phyloP scores from a whole-genome alignment of 257 asterid genomes.

The Hygrophila difformis region DNA sequence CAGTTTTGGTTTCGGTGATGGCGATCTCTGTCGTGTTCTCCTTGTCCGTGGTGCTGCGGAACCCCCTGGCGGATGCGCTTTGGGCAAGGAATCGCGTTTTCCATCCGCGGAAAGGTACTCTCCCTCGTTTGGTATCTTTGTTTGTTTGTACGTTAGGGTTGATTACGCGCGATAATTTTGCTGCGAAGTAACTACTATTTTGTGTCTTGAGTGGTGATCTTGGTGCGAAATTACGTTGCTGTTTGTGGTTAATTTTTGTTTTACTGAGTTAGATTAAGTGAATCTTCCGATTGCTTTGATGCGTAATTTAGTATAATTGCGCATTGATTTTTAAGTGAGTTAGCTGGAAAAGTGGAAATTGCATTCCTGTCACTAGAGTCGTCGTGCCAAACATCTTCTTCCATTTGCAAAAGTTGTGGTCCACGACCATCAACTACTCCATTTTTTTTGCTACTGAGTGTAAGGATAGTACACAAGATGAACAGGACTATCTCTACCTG shows the following conservation, averaged over 20 bases:
- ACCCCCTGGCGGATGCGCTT: conserved; percentile 35
- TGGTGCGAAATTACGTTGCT: conserved; percentile 4
- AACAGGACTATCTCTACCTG: too few relatives aligned
- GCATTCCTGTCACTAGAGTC: background rate
- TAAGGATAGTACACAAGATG: background rate
- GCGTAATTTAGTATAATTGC: background rate
- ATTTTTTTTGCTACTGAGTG: conserved; percentile 7
- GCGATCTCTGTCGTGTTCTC: conserved; percentile 49
- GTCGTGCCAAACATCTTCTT: conserved; percentile 1
- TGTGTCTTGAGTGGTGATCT: conserved; percentile 8
- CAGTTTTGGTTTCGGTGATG: conserved; percentile 34
- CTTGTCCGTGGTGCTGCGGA: conserved; percentile 27
- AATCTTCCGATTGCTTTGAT: conserved; percentile 3
- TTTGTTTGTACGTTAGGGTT: background rate
- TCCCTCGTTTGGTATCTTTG: background rate
- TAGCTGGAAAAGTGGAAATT: background rate
- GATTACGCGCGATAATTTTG: background rate
- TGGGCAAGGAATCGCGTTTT: conserved; percentile 38
- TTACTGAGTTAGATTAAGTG: background rate
- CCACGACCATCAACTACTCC: background rate
- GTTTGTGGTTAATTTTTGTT: background rate
- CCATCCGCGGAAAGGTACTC: conserved; percentile 39
- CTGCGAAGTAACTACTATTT: background rate
- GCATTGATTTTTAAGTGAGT: background rate
- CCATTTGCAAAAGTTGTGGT: conserved; percentile 15